Percentiles rank a stretch among this genome's conserved stretches.
Evolutionary conservation across 2,329 filamentous ascomycete species (phyloP).

Genomic region (Microdochium paspali): DNA sequence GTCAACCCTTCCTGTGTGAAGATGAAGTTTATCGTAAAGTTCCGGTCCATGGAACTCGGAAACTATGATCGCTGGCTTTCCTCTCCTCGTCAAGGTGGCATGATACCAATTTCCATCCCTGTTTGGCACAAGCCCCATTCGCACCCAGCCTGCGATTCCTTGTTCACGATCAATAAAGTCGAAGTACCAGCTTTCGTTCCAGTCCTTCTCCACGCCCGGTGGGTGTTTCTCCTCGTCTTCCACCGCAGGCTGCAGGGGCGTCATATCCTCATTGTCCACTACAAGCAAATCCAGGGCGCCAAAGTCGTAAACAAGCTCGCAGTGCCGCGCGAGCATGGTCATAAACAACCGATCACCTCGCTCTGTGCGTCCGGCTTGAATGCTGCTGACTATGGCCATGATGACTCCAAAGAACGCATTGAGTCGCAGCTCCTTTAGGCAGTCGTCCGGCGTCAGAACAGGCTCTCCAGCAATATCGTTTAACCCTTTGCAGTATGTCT

Average conservation of each 20-base stretch:
- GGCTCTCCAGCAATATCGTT: background rate
- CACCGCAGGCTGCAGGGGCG: background rate
- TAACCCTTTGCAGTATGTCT: background rate
- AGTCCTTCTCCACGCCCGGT: background rate
- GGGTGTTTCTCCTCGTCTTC: background rate
- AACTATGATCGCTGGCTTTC: background rate
- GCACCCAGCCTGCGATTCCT: background rate
- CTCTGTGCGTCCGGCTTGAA: background rate
- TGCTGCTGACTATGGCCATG: background rate
- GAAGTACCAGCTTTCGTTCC: conserved; percentile 1
- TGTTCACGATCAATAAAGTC: background rate
- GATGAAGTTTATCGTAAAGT: background rate
- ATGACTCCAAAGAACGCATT: background rate
- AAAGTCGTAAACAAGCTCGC: background rate
- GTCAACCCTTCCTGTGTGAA: background rate
- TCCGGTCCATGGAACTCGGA: background rate
- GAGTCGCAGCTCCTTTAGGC: background rate
- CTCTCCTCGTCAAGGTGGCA: background rate
- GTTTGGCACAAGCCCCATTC: background rate
- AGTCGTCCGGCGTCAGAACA: background rate
- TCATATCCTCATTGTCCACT: background rate
- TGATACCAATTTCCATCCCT: background rate
- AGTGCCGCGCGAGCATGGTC: background rate
- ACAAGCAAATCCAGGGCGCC: background rate
- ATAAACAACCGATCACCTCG: background rate